These are phyloP conservation scores for Russula dissimulans DNA, from an alignment of 768 basidiomycete species.

Conservation along the genomic window DNA sequence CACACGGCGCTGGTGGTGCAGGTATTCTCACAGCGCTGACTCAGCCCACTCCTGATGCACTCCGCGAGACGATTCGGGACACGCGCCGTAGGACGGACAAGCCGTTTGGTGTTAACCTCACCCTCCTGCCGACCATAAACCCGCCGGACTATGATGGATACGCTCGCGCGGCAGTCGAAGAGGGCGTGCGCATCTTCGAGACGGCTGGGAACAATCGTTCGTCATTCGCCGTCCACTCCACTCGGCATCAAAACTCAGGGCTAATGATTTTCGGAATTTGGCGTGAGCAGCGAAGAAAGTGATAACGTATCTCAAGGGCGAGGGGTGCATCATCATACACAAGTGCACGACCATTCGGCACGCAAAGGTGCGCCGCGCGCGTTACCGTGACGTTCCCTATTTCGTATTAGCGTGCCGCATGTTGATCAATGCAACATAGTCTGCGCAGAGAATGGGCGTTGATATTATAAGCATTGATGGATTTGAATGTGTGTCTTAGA, in stretches of 20 bases:
- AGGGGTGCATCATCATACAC: constrained; percentile 74
- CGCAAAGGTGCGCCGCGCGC: constrained; percentile 47
- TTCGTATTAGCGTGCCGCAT: not conserved
- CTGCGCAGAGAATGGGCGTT: constrained; percentile 70
- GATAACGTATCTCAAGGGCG: constrained; percentile 73
- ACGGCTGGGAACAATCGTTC: constrained; percentile 87
- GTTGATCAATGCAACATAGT: constrained; percentile 24
- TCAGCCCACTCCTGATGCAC: constrained; percentile 75
- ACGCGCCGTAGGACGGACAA: constrained; percentile 60
- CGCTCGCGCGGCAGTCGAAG: constrained; percentile 72
- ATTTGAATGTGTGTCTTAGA: constrained; percentile 60
- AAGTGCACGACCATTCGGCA: constrained; percentile 86
- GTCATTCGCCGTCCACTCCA: constrained; percentile 22
- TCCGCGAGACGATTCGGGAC: constrained; percentile 72
- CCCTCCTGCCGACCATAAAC: constrained; percentile 79
- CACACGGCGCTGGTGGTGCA: constrained; percentile 16
- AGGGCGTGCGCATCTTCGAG: constrained; percentile 84
- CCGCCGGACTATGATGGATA: constrained; percentile 88
- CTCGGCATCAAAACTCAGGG: no score
- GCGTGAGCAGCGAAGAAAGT: constrained; percentile 54
- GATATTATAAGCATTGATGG: constrained; percentile 86
- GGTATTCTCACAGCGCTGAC: constrained; percentile 84
- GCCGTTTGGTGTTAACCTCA: constrained; percentile 81
- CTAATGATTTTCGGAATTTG: not conserved
- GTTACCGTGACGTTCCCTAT: no score